A percentile compares a stretch with the other conserved stretches of the same genome.
Evolutionary conservation across 768 basidiomycete species (phyloP).

Genomic region (Suillus spraguei): DNA sequence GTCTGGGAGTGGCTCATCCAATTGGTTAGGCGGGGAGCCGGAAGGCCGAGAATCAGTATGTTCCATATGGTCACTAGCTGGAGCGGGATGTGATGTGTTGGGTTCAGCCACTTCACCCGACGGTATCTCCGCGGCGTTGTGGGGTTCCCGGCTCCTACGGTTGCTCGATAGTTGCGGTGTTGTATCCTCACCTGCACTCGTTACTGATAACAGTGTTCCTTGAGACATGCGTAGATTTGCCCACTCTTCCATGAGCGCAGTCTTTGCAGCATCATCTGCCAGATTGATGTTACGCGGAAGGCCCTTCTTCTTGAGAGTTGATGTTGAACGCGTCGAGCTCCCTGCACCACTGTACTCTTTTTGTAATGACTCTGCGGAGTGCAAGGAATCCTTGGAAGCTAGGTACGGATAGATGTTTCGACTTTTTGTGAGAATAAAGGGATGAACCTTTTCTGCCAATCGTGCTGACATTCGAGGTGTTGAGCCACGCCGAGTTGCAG

Average conservation of each 20-base stretch:
- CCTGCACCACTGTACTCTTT: background rate
- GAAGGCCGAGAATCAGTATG: background rate
- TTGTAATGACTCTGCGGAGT: constrained; percentile 1
- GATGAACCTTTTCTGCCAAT: constrained; percentile 22
- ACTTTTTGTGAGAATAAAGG: constrained; percentile 17
- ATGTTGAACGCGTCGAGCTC: background rate
- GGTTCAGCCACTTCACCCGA: background rate
- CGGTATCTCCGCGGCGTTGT: background rate
- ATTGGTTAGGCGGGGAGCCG: background rate
- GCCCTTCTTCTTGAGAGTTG: constrained; percentile 17
- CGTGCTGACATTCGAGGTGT: constrained; percentile 24
- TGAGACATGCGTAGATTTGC: constrained; percentile 32
- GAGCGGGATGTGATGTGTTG: background rate
- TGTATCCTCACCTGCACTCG: constrained; percentile 3
- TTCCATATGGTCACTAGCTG: background rate
- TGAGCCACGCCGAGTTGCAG: background rate
- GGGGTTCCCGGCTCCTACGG: background rate
- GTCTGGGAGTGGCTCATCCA: background rate
- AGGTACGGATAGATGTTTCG: constrained; percentile 33
- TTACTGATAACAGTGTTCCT: constrained; percentile 20
- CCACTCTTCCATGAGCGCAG: constrained; percentile 33
- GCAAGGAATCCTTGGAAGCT: constrained; percentile 23
- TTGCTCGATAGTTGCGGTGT: background rate
- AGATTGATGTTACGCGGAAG: constrained; percentile 19
- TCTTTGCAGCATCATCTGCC: constrained; percentile 24